Evolutionary conservation across 352 stramenopile species (phyloP), one percentile per base, ranked within the genome.

Genomic region (Elongisporangium undulatum): DNA sequence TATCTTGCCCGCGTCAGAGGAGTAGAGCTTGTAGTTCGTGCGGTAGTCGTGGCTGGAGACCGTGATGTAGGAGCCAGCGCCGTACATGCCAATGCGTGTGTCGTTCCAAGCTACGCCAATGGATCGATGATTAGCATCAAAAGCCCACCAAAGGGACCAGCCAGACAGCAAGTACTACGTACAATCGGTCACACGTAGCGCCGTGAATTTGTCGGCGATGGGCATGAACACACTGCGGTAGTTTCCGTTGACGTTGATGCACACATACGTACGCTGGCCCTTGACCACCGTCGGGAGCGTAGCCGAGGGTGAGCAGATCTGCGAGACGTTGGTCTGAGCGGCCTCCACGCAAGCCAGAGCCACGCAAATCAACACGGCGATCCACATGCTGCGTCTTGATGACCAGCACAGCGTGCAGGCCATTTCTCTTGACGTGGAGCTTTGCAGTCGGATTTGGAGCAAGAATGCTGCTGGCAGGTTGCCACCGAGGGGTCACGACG

Each of bases 211-310:
- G 56, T 93, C 84, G 10, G 78, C 80, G 1, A 88, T 60, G 2
- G 84, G 84, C 34, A 75, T 90, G 72, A 93, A 93, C 13, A 93
- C 71, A 3, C 76, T 77, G 60, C 84, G 82, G 57, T 85, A 90
- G 54, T 81, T 59, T 52, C 87, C 73, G 55, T 92, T 93, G 53
- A 92, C 71, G 61, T 93, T 93, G 60, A 92, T 62, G 58, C 84
- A 93, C 16, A 93, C 72, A 51, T 87, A 90, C 2, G 84, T 91
- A n/a, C 41, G 52, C 12, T 72, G 53, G 23, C 84, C 82, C 59
- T 92, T 90, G 49, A 69, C 67, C 34, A 93, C 63, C 53, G 62
- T 65, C 9, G 79, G 78, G 16, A 73, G 71, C 8, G 68, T 71
- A 19, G 71, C 68, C 20, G 71, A 75, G 19, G 82, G 79, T 9